Evolutionary conservation across 2,329 filamentous ascomycete genomes (phyloP).

Genomic region (Fusarium nodosum): DNA sequence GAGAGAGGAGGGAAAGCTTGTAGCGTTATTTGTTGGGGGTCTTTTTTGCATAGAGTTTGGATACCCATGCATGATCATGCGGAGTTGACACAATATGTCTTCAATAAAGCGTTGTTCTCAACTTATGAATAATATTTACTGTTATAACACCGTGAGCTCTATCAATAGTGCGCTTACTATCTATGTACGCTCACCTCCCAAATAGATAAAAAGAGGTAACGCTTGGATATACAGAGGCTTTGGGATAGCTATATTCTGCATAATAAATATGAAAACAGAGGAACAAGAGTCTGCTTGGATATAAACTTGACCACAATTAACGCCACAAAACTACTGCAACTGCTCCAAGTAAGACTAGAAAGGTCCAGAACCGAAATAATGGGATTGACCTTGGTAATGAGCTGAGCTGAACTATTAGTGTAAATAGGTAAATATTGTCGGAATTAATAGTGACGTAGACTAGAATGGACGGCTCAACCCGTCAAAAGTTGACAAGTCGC

Average conservation of each 20-base stretch:
- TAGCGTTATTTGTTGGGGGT: neutral
- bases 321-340: too few species aligned
- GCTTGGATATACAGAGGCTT: neutral
- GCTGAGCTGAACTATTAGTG: slow-evolving; percentile 1
- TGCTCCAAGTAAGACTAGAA: neutral
- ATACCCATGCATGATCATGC: too few species aligned
- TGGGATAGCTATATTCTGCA: neutral
- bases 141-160: neutral
- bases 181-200: neutral
- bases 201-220: neutral
- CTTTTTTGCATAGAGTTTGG: too few species aligned
- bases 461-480: slow-evolving; percentile 19
- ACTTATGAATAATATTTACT: too few species aligned
- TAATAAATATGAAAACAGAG: neutral
- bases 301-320: neutral
- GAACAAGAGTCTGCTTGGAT: neutral
- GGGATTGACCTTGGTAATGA: slow-evolving; percentile 6
- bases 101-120: too few species aligned
- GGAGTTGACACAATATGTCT: too few species aligned
- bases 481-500: slow-evolving; percentile 14
- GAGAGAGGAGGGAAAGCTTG: neutral
- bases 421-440: too few species aligned
- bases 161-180: neutral
- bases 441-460: slow-evolving; percentile 34
- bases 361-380: neutral